A percentile compares a stretch with the other conserved stretches of the same genome.
These are phyloP conservation scores for Aspergillus cavernicola DNA, from an alignment of 495 filamentous ascomycete species.

Conservation along the genomic window DNA sequence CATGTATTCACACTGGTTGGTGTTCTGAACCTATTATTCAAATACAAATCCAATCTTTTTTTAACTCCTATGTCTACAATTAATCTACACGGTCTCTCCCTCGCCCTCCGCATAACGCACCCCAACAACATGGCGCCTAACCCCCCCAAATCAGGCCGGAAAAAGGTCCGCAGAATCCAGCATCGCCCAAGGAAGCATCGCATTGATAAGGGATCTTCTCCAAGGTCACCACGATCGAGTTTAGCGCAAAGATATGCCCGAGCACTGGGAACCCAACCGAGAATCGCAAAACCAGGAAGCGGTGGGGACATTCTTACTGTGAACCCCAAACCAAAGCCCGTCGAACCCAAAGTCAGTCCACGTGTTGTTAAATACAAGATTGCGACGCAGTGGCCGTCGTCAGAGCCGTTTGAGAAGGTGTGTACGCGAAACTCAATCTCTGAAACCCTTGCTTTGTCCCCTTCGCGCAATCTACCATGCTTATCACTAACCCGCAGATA, in stretches of 20 bases:
- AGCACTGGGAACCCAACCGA: not conserved
- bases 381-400: slow-evolving; percentile 12
- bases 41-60: not conserved
- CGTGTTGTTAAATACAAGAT: slow-evolving; percentile 13
- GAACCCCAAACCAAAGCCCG: not conserved
- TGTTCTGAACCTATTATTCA: not conserved
- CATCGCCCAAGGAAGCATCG: not conserved
- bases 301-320: not conserved
- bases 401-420: slow-evolving; percentile 22
- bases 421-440: not conserved
- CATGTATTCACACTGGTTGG: not conserved
- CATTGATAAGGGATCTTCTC: slow-evolving; percentile 1
- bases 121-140: not conserved
- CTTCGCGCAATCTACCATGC: slow-evolving; percentile 2
- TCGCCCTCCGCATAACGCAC: not conserved
- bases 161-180: not conserved
- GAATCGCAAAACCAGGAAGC: not conserved
- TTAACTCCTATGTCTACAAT: not conserved
- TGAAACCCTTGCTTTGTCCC: slow-evolving; percentile 11
- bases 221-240: slow-evolving; percentile 11
- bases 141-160: not conserved
- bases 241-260: slow-evolving; percentile 8
- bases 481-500: slow-evolving; percentile 5
- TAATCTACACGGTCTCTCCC: not conserved
- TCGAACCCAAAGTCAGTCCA: not conserved